Evolutionary conservation across 2,329 filamentous ascomycete species (phyloP), one percentile per base, ranked within the genome.

Genomic region (Fusarium chaquense): DNA sequence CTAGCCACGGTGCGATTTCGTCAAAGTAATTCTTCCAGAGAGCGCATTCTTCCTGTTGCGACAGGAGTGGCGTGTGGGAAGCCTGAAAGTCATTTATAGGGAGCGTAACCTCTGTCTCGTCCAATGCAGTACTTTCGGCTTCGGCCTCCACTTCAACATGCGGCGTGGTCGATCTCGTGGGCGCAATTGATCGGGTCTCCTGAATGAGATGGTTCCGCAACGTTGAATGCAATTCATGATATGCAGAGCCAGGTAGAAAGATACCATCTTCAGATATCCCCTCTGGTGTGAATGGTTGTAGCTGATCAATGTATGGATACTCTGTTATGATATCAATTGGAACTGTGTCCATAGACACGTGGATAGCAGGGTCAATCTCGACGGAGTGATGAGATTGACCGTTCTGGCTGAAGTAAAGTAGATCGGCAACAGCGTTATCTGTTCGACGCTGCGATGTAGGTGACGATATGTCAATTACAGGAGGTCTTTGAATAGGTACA

Each of bases 161-260:
- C 5, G 73, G 73, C 0, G 75, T 76, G 4, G 67, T 46, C 5
- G 72, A 61, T 45, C 75, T 60, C 4, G 79, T 83, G 2, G 81
- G 80, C 0, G 73, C 76, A 59, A 77, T 79, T 2, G 83, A 81
- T 9, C 78, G 77, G 5, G 81, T 81, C 24, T 83, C 82, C 32
- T 81, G 80, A 20, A 85, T 80, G 24, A 84, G 78, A 26, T 82
- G 80, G 47, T 83, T 81, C 18, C 83, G 78, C 3, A 85, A 70
- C 2, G 81, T 81, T 3, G 81, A 81, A 57, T 84, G 82, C 2
- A 84, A 73, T 43, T 83, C 82, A 55, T 83, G 81, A 38, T 84
- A 85, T 1, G 80, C 79, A 2, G 83, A 83, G 2, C 83, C 83
- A 2, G 83, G 83, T 4, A 83, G 67, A 60, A 85, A 85, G 22